Base-by-base conservation (phyloP, 2,329 filamentous ascomycete genomes). In the Beauveria rudraprayagi region DNA sequence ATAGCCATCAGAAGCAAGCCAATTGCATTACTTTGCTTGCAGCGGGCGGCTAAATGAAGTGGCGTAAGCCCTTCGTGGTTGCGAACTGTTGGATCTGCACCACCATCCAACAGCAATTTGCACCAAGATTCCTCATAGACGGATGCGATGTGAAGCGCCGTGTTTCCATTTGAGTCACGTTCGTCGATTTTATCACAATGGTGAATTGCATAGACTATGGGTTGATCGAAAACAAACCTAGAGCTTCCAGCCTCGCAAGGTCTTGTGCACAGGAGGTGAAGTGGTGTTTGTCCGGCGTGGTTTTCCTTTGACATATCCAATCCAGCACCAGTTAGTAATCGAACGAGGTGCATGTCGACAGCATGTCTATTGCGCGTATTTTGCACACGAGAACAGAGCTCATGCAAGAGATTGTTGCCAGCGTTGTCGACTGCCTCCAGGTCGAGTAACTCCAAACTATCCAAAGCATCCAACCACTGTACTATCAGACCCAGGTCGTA, bases 1-100 rank as follows among this genome's bases (percentile, higher is more conserved):
- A 60, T 26, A 26, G 48, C 63, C 3, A 61, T 63, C 1, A 73
- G 28, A 1, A 74, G 40, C 3, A 74, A 16, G 0, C 72, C 73
- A 0, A 77, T 63, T 2, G 70, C 67, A 24, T 77, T 76, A 47
- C 64, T 65, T 43, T 73, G 63, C 26, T 72, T 64, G 4, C 65
- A 62, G 14, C 70, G 68, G 4, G 73, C 68, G 1, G 76, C 74
- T 19, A 80, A 57, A 52, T 80, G 77, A 3, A 80, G 67, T 5
- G 72, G 66, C 4, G 70, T 77, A 50, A 73, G 65, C 0, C 72
- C 72, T 7, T 76, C 69, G 4, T 68, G 14, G 0, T 74, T 76
- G 0, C 54, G 26, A 1, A 65, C 62, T 0, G 55, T 63, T 0
- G 72, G 66, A 67, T 78, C 67, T 0, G 75, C 75, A 4, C 77